Percentiles rank a stretch among this genome's conserved stretches.
phyloP scores from a whole-genome alignment of 352 stramenopile genomes.

The Elongisporangium undulatum region DNA sequence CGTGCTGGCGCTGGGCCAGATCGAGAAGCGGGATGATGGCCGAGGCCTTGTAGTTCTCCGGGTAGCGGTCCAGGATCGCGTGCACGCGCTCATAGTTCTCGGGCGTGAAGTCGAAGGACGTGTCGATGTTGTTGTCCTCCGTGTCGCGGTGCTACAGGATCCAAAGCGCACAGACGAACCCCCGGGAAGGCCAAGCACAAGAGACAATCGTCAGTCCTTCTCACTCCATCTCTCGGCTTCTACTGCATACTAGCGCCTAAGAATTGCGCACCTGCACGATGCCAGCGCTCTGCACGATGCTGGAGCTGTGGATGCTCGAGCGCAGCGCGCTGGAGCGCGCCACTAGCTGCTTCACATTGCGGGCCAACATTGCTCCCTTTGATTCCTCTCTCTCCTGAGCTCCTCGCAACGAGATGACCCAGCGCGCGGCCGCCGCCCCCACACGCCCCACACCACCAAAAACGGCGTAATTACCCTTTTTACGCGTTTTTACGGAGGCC shows the following conservation, averaged over 20 bases:
- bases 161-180: neutral
- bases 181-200: neutral
- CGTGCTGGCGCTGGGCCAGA: slow-evolving; percentile 94
- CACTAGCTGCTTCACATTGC: neutral
- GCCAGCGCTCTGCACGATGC: slow-evolving; percentile 15
- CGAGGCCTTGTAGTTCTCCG: slow-evolving; percentile 98
- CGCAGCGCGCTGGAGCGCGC: neutral
- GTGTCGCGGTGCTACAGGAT: slow-evolving; percentile 92
- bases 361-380: neutral
- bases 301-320: neutral
- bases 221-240: neutral
- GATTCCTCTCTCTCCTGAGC: neutral
- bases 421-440: too few relatives aligned
- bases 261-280: slow-evolving; percentile 13
- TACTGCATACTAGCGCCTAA: neutral
- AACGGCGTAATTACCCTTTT: neutral
- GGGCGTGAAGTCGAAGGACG: slow-evolving; percentile 97
- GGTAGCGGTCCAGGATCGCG: slow-evolving; percentile 96
- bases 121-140: slow-evolving; percentile 95
- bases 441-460: neutral
- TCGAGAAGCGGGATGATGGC: slow-evolving; percentile 99
- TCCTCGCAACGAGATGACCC: neutral
- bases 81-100: slow-evolving; percentile 97
- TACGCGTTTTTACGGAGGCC: neutral
- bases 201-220: neutral